These are phyloP conservation scores for Hemisphaericaspora subhashii DNA, from an alignment of 1,139 yeast species.

Conservation along the genomic window DNA sequence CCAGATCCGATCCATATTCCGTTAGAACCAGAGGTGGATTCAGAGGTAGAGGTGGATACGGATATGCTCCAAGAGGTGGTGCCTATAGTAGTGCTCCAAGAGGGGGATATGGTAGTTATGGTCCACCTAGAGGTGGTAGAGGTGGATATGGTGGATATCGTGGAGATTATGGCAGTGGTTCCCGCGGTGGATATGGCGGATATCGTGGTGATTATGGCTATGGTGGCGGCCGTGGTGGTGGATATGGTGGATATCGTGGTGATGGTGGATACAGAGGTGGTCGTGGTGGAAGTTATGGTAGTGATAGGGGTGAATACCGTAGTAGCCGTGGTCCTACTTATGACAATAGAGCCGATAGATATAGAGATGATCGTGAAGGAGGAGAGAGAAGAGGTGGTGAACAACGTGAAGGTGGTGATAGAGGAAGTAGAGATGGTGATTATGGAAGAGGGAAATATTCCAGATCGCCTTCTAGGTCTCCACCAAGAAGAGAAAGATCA, in stretches of 20 bases:
- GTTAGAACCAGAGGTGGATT: constrained; percentile 33
- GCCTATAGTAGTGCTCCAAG: constrained; percentile 16
- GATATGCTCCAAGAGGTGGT: constrained; percentile 18
- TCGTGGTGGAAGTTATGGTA: constrained; percentile 16
- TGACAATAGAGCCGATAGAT: constrained; percentile 18
- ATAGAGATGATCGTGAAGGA: constrained; percentile 17
- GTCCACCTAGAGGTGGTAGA: constrained; percentile 12
- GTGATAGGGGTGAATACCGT: constrained; percentile 17
- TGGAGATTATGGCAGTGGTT: constrained; percentile 16
- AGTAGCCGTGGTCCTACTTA: constrained; percentile 21
- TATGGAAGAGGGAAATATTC: constrained; percentile 30
- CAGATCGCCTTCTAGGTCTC: constrained; percentile 44
- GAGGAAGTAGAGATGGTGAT: constrained; percentile 14
- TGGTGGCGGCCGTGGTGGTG: constrained; percentile 17
- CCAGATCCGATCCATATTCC: constrained; percentile 55
- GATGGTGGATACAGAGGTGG: constrained; percentile 20
- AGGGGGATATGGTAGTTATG: constrained; percentile 18
- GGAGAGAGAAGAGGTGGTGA: constrained; percentile 16
- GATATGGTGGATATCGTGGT: constrained; percentile 16
- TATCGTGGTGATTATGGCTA: constrained; percentile 20
- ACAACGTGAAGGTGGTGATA: constrained; percentile 16
- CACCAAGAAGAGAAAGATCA: constrained; percentile 39
- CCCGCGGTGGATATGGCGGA: constrained; percentile 11
- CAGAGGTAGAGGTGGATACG: constrained; percentile 32
- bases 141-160: constrained; percentile 13